These are phyloP conservation scores for Pulveroboletus frians DNA, from an alignment of 768 basidiomycete genomes.

Conservation along the genomic window DNA sequence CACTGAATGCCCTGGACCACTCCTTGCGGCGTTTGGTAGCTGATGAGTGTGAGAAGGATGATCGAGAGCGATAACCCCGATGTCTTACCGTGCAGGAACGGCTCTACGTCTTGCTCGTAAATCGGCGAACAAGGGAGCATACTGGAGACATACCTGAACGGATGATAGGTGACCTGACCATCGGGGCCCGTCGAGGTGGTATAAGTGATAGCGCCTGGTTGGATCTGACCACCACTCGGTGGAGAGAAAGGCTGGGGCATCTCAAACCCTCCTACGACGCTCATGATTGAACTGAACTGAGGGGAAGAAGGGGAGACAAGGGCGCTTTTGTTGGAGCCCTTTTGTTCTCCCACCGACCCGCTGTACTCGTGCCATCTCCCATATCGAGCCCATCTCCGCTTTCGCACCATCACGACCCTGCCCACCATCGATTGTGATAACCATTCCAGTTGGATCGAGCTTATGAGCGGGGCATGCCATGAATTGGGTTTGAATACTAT, in stretches of 20 bases:
- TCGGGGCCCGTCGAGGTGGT: conserved; percentile 60
- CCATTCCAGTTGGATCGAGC: not conserved
- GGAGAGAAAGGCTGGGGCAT: conserved; percentile 30
- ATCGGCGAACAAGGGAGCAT: not conserved
- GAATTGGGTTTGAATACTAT: not conserved
- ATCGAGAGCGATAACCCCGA: not conserved
- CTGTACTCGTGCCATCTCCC: conserved; percentile 24
- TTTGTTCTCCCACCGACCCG: conserved; percentile 16
- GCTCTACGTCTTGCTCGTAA: conserved; percentile 44
- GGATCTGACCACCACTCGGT: conserved; percentile 40
- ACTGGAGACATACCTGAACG: conserved; percentile 56
- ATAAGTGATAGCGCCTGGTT: conserved; percentile 67
- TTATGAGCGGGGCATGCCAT: not conserved
- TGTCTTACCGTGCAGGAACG: conserved; percentile 62
- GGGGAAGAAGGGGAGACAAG: not conserved
- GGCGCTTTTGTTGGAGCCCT: conserved; percentile 2
- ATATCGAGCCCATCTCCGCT: conserved; percentile 33
- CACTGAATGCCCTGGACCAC: conserved; percentile 60
- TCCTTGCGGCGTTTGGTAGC: conserved; percentile 69
- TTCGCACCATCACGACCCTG: conserved; percentile 9
- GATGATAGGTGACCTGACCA: conserved; percentile 61
- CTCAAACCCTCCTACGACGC: conserved; percentile 21
- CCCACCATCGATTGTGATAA: conserved; percentile 3
- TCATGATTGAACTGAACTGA: conserved; percentile 19
- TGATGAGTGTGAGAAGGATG: conserved; percentile 26